These are phyloP conservation scores for Cystobasidiopsis lactophilus DNA, from an alignment of 768 basidiomycete genomes.

Conservation along the genomic window DNA sequence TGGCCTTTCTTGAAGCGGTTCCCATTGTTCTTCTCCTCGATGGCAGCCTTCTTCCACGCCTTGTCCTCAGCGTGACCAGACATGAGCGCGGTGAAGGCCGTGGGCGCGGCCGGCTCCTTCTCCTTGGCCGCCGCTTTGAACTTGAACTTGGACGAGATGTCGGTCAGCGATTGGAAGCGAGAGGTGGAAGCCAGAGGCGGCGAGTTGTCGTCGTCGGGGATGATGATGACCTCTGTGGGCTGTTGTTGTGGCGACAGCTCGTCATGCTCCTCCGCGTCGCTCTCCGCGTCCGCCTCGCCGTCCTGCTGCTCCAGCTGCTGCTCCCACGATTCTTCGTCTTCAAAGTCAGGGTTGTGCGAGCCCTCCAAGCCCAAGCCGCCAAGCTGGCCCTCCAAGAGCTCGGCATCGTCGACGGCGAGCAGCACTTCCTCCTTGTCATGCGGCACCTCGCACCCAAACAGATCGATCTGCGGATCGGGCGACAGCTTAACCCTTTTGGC, in stretches of 20 bases:
- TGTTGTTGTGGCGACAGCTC: not conserved
- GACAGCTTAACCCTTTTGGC: too few relatives aligned
- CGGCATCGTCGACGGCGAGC: too few relatives aligned
- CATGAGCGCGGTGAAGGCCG: slow-evolving; percentile 70
- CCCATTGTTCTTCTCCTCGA: slow-evolving; percentile 30
- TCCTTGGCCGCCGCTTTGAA: not conserved
- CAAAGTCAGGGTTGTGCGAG: not conserved
- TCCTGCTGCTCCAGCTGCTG: not conserved
- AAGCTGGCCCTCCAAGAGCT: not conserved
- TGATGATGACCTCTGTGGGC: not conserved
- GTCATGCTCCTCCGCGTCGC: too few relatives aligned
- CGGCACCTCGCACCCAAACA: too few relatives aligned
- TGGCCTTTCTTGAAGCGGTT: slow-evolving; percentile 15
- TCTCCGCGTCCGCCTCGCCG: not conserved
- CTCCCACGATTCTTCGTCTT: not conserved
- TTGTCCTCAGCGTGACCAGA: slow-evolving; percentile 56
- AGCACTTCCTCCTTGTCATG: too few relatives aligned
- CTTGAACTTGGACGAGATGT: not conserved
- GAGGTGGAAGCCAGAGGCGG: not conserved
- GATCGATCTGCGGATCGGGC: too few relatives aligned
- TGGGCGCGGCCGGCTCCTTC: slow-evolving; percentile 14
- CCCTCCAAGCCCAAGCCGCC: not conserved
- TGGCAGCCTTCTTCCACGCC: slow-evolving; percentile 60
- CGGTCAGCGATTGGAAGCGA: not conserved
- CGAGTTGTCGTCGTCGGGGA: not conserved